phyloP scores from a whole-genome alignment of 2,329 filamentous ascomycete species.

The Colletotrichum camelliae region DNA sequence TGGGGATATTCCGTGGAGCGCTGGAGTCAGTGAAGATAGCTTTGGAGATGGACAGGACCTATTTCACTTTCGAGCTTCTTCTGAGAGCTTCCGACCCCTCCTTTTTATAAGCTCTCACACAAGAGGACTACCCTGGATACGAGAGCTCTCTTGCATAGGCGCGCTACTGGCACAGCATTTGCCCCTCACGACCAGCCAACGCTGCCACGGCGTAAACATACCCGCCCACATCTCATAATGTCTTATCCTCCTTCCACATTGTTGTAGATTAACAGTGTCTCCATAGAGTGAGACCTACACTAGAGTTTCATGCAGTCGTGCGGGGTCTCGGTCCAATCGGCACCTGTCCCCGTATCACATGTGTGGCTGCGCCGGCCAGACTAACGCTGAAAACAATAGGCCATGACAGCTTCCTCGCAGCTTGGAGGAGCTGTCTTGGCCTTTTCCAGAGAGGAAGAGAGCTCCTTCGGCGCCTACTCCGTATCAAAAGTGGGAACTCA shows the following conservation, averaged over 20 bases:
- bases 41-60: background rate
- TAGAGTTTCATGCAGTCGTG: slow-evolving; percentile 8
- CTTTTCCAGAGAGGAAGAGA: background rate
- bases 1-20: background rate
- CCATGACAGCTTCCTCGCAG: background rate
- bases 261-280: background rate
- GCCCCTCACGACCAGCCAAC: slow-evolving; percentile 7
- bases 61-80: background rate
- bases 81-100: background rate
- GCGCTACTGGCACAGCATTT: background rate
- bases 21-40: background rate
- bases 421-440: background rate
- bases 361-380: background rate
- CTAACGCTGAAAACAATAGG: background rate
- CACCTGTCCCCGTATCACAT: slow-evolving; percentile 13
- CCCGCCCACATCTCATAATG: background rate
- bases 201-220: background rate
- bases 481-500: slow-evolving; percentile 19
- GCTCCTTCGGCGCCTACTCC: background rate
- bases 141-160: background rate
- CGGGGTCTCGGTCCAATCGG: slow-evolving; percentile 22
- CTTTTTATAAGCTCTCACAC: slow-evolving; percentile 7
- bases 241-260: slow-evolving; percentile 20
- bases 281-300: background rate
- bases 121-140: background rate